Conservation (phyloP, 306 rosid species). For the Lagenaria siceraria region DNA sequence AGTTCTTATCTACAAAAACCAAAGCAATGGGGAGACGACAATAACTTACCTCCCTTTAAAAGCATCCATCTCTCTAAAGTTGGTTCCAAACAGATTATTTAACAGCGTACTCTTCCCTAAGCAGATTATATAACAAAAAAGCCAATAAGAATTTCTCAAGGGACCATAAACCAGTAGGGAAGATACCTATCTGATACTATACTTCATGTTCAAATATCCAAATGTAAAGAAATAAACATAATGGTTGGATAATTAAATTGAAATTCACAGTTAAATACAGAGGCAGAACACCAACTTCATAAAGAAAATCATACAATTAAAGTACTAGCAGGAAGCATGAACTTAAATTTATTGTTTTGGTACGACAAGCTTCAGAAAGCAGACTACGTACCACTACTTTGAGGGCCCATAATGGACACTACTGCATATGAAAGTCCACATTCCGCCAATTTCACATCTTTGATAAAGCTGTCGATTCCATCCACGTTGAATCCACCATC, state of each 20-base stretch:
- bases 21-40: conserved; percentile 5
- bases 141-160: conserved; percentile 1
- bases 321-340: background rate
- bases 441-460: conserved; percentile 70
- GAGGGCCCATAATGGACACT: conserved; percentile 98
- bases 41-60: conserved; percentile 76
- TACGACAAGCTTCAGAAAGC: background rate
- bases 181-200: background rate
- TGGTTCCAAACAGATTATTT: conserved; percentile 67
- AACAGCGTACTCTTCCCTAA: conserved; percentile 93
- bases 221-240: background rate
- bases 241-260: background rate
- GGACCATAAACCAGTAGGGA: background rate
- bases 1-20: background rate
- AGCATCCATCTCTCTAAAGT: conserved; percentile 97
- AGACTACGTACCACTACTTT: conserved; percentile 82
- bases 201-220: background rate
- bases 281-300: background rate
- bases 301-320: background rate
- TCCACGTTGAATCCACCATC: conserved; percentile 64
- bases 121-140: conserved; percentile 9
- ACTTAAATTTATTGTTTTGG: background rate
- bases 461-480: conserved; percentile 62
- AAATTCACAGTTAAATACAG: background rate
- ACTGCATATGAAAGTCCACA: conserved; percentile 96